Conservation (phyloP, 2,329 filamentous ascomycete species). For the Venturia asperata region DNA sequence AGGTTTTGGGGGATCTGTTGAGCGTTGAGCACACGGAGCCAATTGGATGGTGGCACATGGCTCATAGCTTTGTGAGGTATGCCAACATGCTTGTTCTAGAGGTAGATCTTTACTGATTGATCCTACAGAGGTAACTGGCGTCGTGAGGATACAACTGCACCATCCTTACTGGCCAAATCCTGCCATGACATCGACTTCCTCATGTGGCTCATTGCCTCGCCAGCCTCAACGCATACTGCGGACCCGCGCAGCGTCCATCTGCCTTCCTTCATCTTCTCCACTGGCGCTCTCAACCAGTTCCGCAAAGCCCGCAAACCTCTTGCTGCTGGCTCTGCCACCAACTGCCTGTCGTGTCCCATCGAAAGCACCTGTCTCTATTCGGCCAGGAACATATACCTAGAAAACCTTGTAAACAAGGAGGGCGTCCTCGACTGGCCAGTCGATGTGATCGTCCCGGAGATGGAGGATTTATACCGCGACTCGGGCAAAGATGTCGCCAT, state of each 20-base stretch:
- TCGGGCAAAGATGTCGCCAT: slow-evolving; percentile 45
- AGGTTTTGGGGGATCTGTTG: slow-evolving; percentile 73
- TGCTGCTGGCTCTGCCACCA: slow-evolving; percentile 68
- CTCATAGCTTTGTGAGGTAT: slow-evolving; percentile 75
- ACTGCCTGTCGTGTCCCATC: slow-evolving; percentile 73
- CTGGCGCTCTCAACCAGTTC: slow-evolving; percentile 73
- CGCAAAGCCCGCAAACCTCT: slow-evolving; percentile 66
- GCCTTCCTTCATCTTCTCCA: slow-evolving; percentile 65
- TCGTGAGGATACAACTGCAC: slow-evolving; percentile 65
- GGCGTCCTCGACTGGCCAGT: slow-evolving; percentile 75
- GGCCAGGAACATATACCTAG: slow-evolving; percentile 73
- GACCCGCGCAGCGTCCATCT: slow-evolving; percentile 49
- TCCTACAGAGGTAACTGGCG: slow-evolving; percentile 75
- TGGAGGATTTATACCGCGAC: slow-evolving; percentile 61
- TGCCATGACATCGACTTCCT: slow-evolving; percentile 94
- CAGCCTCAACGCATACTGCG: slow-evolving; percentile 39
- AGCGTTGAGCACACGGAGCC: slow-evolving; percentile 90
- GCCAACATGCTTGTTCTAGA: slow-evolving; percentile 17
- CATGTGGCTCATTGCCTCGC: slow-evolving; percentile 82
- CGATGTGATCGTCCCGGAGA: slow-evolving; percentile 80
- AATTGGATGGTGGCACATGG: slow-evolving; percentile 93
- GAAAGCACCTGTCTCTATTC: slow-evolving; percentile 77
- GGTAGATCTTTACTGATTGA: not conserved
- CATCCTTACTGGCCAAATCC: slow-evolving; percentile 83
- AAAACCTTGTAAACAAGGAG: slow-evolving; percentile 53